Evolutionary conservation across 2,329 filamentous ascomycete species (phyloP), one percentile per base, ranked within the genome.

Genomic region (Fusarium nanum): DNA sequence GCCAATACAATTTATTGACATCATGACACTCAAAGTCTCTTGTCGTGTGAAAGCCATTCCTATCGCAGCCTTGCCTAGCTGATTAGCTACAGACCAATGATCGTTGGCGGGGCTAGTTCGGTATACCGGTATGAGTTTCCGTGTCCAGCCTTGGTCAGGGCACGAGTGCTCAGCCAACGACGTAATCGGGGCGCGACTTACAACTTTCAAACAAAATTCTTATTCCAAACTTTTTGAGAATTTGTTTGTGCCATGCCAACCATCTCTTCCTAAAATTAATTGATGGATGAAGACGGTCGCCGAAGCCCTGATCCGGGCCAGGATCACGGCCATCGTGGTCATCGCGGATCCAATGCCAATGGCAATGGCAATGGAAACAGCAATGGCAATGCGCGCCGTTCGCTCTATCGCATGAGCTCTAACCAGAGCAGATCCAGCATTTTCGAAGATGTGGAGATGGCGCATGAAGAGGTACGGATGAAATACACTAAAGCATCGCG

Each of bases 391-490:
- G 58, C 52, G 49, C 73, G 59, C 50, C 58, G 67, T 25, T 56
- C 77, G 54, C 77, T 92, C 67, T 93, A 93, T 79, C 85, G 90
- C 56, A 84, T 91, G 58, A 85, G 85, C 71, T 92, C 90, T 54
- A 93, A 93, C 75, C 85, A 89, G 75, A 93, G 92, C 81, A 89
- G 86, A 80, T 85, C 90, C 37, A 97, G 93, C 81, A 91, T 98
- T 73, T 91, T 97, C 74, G 93, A 93, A 72, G 93, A 97, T 80
- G 94, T 98, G n/a, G 95, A 98, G 79, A 98, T 99, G 96, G 95
- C 96, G 22, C 93, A 97, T 54, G 93, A 97, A 78, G 95, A 98
- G 88, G 93, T 96, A 75, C 47, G 18, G 7, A 54, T 25, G 34
- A 42, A 65, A 53, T 46, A 30, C 10, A n/a, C 13, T 5, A 12